Evolutionary conservation across 2,329 filamentous ascomycete genomes (phyloP), one percentile per base, ranked within the genome.

Genomic region (Beauveria scarabaeidicola): DNA sequence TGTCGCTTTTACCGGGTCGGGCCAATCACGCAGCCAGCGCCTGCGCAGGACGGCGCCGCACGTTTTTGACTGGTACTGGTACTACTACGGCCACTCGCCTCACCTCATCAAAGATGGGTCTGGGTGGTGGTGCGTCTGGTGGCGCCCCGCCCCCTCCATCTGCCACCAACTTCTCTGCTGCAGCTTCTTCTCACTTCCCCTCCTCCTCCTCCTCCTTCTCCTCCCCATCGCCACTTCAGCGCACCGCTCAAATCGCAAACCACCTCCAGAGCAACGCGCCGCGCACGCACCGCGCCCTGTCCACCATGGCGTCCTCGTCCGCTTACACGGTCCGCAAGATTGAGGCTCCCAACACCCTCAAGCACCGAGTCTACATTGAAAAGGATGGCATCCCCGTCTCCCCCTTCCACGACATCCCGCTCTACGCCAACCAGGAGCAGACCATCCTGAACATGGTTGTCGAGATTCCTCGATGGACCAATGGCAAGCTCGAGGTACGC

Each of bases 401-500:
- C 64, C 89, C 93, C 68, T 99, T 97, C 86, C 94, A 99, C 82
- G 94, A 99, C 75, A 91, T 99, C 68, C 94, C 94, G 64, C 90
- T 99, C 69, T 99, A 91, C 74, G 93, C 93, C 86, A 96, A 99
- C 76, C 83, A 89, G 78, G 89, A 96, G 81, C 86, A 96, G 83
- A 96, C 88, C 69, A 81, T 97, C 75, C 84, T 99, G 73, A 99
- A 99, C 88, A 99, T 99, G 94, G 76, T 99, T 66, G 94, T 99
- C 70, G 94, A 99, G 88, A 97, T 99, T 71, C 94, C 94, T 71
- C 88, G 94, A 81, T 99, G 94, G 94, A 96, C 93, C 81, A 99
- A 99, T 80, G 94, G 89, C 72, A 99, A 99, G 87, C 90, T 95
- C 78, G 94, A 99, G 89, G 93, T 96, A 76, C 67, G 88, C 63